Evolutionary conservation across 805 yeast species (phyloP), one percentile per base, ranked within the genome.

Genomic region (Komagataella kurtzmanii): DNA sequence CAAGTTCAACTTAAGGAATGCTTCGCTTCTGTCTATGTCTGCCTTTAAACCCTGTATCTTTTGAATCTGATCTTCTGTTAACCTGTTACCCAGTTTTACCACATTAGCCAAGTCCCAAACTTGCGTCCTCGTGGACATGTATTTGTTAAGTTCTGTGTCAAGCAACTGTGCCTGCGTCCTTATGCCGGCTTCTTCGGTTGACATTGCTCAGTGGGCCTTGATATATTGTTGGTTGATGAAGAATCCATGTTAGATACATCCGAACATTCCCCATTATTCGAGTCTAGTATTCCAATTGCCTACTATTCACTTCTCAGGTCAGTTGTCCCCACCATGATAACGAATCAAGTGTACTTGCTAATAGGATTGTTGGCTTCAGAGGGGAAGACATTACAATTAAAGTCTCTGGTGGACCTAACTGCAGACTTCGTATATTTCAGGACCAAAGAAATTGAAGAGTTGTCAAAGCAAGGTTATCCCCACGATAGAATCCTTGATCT

Each of bases 201-300:
- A 49, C 64, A 62, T 2, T 57, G 53, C 10, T 55, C 48, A 18
- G 45, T 51, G 45, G 53, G 54, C 23, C 52, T 54, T 24, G 60
- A 21, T 3, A 21, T 21, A 21, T 21, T 21, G 23, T 21, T 5
- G 6, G 23, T 21, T 3, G 6, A 3, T 21, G 23, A 21, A 21
- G 23, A 21, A 53, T 4, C 49, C 53, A 49, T 62, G 36, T 7
- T 24, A 24, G 36, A 4, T 30, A 10, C 40, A 30, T 30, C 40
- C 40, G 14, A 30, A 30, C 40, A 30, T 30, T 14, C 14, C 3
- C 10, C 14, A 30, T 10, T 30, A 10, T 30, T 30, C 40, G 40
- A 30, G 40, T 30, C 23, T 21, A 21, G 40, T 30, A 10, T 7
- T 30, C 36, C 7, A 30, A 12, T 10, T 10, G 6, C 8, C 6